Evolutionary conservation across 257 asterid species (phyloP).

Genomic region (Agastache rugosa): DNA sequence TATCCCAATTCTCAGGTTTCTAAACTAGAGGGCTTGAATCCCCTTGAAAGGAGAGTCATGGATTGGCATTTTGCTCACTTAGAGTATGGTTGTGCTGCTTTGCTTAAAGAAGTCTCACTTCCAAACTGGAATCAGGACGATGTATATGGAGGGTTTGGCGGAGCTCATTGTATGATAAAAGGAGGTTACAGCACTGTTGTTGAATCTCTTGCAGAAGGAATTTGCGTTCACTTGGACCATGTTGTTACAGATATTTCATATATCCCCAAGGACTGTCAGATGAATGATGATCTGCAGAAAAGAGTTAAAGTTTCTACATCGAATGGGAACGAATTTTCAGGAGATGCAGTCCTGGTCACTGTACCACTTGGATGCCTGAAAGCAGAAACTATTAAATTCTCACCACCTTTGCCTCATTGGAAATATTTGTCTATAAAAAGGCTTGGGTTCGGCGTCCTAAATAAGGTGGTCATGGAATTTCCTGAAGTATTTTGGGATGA

Average conservation of each 20-base stretch:
- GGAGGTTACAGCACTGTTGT: slow-evolving; percentile 95
- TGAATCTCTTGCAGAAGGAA: slow-evolving; percentile 86
- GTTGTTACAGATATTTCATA: slow-evolving; percentile 75
- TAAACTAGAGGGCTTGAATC: slow-evolving; percentile 63
- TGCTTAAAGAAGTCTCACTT: slow-evolving; percentile 91
- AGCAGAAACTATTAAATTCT: slow-evolving; percentile 80
- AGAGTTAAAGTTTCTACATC: slow-evolving; percentile 77
- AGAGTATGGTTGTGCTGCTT: slow-evolving; percentile 98
- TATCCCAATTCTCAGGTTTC: slow-evolving; percentile 39
- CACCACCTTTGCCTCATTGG: slow-evolving; percentile 94
- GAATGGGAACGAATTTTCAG: slow-evolving; percentile 82
- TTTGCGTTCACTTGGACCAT: slow-evolving; percentile 74
- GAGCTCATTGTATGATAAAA: slow-evolving; percentile 99
- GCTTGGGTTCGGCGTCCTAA: slow-evolving; percentile 97
- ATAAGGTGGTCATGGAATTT: slow-evolving; percentile 94
- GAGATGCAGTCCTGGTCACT: slow-evolving; percentile 90
- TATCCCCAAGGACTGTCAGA: slow-evolving; percentile 42
- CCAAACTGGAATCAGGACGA: slow-evolving; percentile 99
- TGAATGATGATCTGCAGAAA: slow-evolving; percentile 42
- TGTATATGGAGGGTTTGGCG: slow-evolving; percentile 96
- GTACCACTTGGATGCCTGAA: slow-evolving; percentile 98
- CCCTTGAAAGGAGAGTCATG: slow-evolving; percentile 98
- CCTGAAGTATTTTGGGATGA: slow-evolving; percentile 98
- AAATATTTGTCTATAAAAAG: slow-evolving; percentile 75
- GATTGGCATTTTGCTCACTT: slow-evolving; percentile 99